Percentiles rank a stretch among this genome's conserved stretches.
phyloP scores from a whole-genome alignment of 768 basidiomycete genomes.

The Macrolepiota dolichaula region DNA sequence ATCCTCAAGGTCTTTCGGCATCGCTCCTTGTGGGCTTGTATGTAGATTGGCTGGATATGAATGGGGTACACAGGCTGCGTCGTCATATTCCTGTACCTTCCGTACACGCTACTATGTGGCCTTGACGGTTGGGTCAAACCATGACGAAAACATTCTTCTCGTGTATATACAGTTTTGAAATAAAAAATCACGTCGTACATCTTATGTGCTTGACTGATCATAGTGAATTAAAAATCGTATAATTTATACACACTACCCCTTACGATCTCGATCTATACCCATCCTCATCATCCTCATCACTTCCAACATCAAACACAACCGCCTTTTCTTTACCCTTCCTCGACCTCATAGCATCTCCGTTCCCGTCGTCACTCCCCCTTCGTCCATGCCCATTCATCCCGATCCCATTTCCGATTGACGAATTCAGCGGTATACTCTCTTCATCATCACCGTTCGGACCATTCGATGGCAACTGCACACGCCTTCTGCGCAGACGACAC shows the following conservation, averaged over 20 bases:
- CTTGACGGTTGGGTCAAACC: conserved; percentile 82
- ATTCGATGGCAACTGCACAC: conserved; percentile 35
- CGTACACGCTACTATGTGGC: conserved; percentile 78
- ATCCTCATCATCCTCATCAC: conserved; percentile 49
- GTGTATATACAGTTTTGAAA: no score
- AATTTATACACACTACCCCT: neutral
- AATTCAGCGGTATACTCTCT: conserved; percentile 70
- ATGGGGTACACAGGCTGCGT: conserved; percentile 40
- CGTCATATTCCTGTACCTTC: conserved; percentile 84
- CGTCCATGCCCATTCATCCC: conserved; percentile 34
- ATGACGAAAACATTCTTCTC: conserved; percentile 60
- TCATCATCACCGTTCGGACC: conserved; percentile 35
- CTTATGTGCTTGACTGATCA: no score
- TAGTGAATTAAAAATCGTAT: neutral
- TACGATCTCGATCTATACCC: conserved; percentile 23
- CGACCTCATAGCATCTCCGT: conserved; percentile 23
- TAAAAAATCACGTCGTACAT: no score
- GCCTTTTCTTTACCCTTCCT: conserved; percentile 51
- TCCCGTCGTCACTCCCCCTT: conserved; percentile 40
- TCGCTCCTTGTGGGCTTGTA: conserved; percentile 51
- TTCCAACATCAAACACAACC: conserved; percentile 54
- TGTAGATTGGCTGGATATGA: conserved; percentile 13
- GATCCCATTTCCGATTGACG: conserved; percentile 23
- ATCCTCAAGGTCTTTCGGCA: conserved; percentile 48
- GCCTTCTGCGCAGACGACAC: conserved; percentile 59